phyloP scores from a whole-genome alignment of 768 basidiomycete genomes.

The Boletus speciosus region DNA sequence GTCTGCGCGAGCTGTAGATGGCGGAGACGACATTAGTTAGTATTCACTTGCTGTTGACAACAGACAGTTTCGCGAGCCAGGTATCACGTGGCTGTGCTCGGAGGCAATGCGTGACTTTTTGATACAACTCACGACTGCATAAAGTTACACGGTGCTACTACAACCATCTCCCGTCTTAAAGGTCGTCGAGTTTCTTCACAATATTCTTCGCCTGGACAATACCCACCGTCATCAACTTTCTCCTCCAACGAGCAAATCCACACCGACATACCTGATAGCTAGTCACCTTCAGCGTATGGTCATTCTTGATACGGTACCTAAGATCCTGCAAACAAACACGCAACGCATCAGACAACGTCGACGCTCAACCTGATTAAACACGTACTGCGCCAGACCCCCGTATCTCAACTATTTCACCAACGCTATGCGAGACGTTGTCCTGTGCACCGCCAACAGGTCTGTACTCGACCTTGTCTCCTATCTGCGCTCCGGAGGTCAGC shows the following conservation, averaged over 20 bases:
- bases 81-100: slow-evolving; percentile 7
- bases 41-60: neutral
- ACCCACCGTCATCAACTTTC: neutral
- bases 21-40: slow-evolving; percentile 19
- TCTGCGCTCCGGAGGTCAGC: slow-evolving; percentile 16
- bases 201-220: slow-evolving; percentile 36
- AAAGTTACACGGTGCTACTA: neutral
- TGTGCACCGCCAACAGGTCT: slow-evolving; percentile 38
- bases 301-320: slow-evolving; percentile 40
- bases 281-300: slow-evolving; percentile 41
- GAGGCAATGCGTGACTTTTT: too few relatives aligned
- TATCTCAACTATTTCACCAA: slow-evolving; percentile 35
- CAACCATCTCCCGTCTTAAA: too few relatives aligned
- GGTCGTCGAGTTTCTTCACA: slow-evolving; percentile 25
- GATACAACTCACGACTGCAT: neutral
- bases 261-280: slow-evolving; percentile 32
- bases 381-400: slow-evolving; percentile 34
- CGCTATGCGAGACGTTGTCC: slow-evolving; percentile 39
- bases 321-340: slow-evolving; percentile 20
- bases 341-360: neutral
- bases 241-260: neutral
- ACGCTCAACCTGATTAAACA: neutral
- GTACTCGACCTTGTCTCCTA: slow-evolving; percentile 44
- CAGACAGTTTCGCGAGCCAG: neutral
- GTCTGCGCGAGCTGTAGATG: slow-evolving; percentile 24